These are phyloP conservation scores for Cordyceps cateniannulata DNA, from an alignment of 2,329 filamentous ascomycete species.

Conservation along the genomic window DNA sequence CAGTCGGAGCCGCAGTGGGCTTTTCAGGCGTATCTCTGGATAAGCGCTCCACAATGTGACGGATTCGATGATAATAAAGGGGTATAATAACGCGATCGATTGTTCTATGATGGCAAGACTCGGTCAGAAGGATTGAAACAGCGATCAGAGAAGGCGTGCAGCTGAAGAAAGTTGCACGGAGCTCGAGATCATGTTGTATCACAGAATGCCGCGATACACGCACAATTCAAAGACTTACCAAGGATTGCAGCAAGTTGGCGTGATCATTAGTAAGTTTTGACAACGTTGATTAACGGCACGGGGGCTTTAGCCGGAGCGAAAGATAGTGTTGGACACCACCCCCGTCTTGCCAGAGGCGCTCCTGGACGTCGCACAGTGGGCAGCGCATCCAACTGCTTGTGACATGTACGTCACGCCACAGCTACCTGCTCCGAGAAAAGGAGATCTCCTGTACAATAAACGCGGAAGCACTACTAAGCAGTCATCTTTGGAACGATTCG, in stretches of 20 bases:
- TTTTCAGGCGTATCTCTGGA: background rate
- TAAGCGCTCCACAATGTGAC: background rate
- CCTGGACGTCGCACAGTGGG: conserved; percentile 10
- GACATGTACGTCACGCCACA: conserved; percentile 5
- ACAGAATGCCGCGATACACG: background rate
- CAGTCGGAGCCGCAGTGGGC: conserved; percentile 8
- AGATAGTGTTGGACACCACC: conserved; percentile 8
- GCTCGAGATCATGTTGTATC: background rate
- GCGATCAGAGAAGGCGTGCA: background rate
- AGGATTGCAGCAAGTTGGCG: background rate
- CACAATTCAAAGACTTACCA: background rate
- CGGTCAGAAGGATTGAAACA: conserved; percentile 1
- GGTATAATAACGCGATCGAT: background rate
- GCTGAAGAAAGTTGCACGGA: background rate
- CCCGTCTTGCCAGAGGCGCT: conserved; percentile 8
- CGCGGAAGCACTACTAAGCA: background rate
- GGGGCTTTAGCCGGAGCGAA: conserved; percentile 9
- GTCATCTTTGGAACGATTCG: background rate
- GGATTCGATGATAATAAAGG: background rate
- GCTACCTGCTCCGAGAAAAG: background rate
- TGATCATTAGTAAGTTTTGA: background rate
- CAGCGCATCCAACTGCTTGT: background rate
- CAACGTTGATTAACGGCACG: conserved; percentile 6
- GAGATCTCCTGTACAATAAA: background rate
- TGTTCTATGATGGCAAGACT: conserved; percentile 3